Base-by-base conservation (phyloP, 345 rosid species). In the Citrus cavaleriei region DNA sequence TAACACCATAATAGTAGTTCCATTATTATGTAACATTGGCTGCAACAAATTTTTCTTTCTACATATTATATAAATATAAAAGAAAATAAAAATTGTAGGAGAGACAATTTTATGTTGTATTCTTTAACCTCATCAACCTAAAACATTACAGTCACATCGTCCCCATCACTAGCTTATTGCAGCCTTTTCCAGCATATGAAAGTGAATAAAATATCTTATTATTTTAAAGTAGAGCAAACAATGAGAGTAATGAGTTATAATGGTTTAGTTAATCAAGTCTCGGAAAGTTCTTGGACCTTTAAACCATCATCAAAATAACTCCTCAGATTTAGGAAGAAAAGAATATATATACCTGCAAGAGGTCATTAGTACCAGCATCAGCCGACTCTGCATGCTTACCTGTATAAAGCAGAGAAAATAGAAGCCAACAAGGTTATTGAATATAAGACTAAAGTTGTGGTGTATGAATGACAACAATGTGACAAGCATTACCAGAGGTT, bases 361-460 rank as follows among this genome's bases (percentile, higher is more conserved):
- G 90, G 62, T 92, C 96, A 77, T 87, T 88, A 25, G 83, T 37
- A 63, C 76, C 81, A 25, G 68, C 81, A 68, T 93, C 99, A 4
- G 85, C 77, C 21, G 85, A 79, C 78, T 93, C 97, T 70, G 83
- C 80, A 67, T 82, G 86, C 88, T 91, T 96, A 79, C 85, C 99
- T 95, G 87, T 65, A 68, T 58, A 78, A 81, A 67, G 78, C 73
- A 79, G 64, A 76, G 69, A 67, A 72, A 70, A 70, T 71, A 40
- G 75, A 80, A 77, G 63, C 74, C 75, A 73, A 68, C 60, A 54
- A 72, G 75, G 46, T 40, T 73, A 79, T 35, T 16, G 63, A 49
- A 60, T 61, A 42, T n/a, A 67, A 34, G 3, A 75, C 24, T 25
- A 60, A 28, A 10, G 24, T 35, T 38, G 21, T 55, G 82, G 32